Percentiles rank a stretch among this genome's conserved stretches.
Conservation (phyloP, 306 rosid genomes). For the Ochetophila trinervis region DNA sequence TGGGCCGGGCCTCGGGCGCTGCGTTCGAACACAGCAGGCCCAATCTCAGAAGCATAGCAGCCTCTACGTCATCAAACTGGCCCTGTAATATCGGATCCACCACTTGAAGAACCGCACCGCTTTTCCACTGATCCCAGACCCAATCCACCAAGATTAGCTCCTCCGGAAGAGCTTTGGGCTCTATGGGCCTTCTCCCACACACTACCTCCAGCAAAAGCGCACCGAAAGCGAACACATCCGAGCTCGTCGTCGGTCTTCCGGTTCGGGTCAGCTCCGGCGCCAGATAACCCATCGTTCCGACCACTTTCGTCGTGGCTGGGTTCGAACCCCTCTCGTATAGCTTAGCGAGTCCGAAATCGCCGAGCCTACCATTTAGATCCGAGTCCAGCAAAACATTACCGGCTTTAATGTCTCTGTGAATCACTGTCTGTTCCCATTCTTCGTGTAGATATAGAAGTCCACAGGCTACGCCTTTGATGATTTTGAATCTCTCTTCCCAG, state of each 20-base stretch:
- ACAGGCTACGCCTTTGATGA: constrained; percentile 53
- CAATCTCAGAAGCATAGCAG: constrained; percentile 38
- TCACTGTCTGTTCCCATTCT: constrained; percentile 64
- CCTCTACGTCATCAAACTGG: constrained; percentile 41
- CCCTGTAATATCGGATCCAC: constrained; percentile 39
- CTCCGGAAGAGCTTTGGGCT: constrained; percentile 55
- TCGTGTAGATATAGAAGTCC: constrained; percentile 57
- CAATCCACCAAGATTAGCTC: constrained; percentile 56
- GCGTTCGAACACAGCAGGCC: constrained; percentile 53
- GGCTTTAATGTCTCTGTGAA: constrained; percentile 63
- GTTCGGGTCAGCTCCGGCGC: constrained; percentile 62
- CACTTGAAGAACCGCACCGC: constrained; percentile 36
- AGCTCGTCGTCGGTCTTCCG: constrained; percentile 47
- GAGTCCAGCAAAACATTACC: constrained; percentile 55
- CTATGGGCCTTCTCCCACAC: constrained; percentile 65
- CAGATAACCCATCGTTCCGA: constrained; percentile 58
- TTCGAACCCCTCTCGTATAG: constrained; percentile 46
- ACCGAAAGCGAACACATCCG: constrained; percentile 62
- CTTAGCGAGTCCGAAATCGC: constrained; percentile 66
- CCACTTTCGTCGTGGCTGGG: constrained; percentile 55
- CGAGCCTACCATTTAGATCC: constrained; percentile 49
- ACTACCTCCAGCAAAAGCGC: constrained; percentile 51
- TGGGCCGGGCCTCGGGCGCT: constrained; percentile 36
- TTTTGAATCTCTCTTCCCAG: constrained; percentile 58
- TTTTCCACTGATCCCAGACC: constrained; percentile 56